phyloP scores from a whole-genome alignment of 495 filamentous ascomycete species.

The Stereocaulon alpinum region DNA sequence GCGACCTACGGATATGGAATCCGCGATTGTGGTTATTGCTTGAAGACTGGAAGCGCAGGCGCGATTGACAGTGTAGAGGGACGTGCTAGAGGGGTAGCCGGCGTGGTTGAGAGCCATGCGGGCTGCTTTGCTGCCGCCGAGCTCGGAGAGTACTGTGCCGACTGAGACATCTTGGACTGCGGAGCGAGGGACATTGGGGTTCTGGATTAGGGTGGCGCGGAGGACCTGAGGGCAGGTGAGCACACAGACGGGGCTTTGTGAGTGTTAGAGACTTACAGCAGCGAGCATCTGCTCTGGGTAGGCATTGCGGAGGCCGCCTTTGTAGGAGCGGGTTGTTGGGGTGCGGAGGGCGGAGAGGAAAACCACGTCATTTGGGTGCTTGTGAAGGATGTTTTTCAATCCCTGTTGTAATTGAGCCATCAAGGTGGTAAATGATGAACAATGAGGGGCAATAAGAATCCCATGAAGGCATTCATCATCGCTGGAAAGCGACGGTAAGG shows the following conservation, averaged over 20 bases:
- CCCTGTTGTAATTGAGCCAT: slow-evolving; percentile 41
- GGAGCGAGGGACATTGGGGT: slow-evolving; percentile 63
- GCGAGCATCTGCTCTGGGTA: slow-evolving; percentile 85
- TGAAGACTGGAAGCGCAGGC: slow-evolving; percentile 73
- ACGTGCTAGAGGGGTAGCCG: slow-evolving; percentile 61
- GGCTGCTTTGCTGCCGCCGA: slow-evolving; percentile 82
- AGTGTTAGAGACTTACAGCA: slow-evolving; percentile 28
- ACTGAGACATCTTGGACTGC: slow-evolving; percentile 71
- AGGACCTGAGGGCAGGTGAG: slow-evolving; percentile 62
- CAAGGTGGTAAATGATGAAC: not conserved
- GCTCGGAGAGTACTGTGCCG: slow-evolving; percentile 80
- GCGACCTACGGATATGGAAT: slow-evolving; percentile 58
- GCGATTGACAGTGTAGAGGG: slow-evolving; percentile 77
- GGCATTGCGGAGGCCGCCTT: slow-evolving; percentile 76
- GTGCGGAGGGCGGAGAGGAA: slow-evolving; percentile 84
- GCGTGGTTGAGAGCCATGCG: slow-evolving; percentile 82
- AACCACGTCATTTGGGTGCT: slow-evolving; percentile 71
- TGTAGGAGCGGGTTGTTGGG: slow-evolving; percentile 69
- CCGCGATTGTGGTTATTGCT: slow-evolving; percentile 59
- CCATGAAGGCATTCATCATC: slow-evolving; percentile 4
- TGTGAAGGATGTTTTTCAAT: slow-evolving; percentile 66
- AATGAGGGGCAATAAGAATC: not conserved
- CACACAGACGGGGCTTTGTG: slow-evolving; percentile 20
- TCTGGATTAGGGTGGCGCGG: slow-evolving; percentile 63
- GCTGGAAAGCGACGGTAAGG: not conserved